Percentiles rank a stretch among this genome's conserved stretches.
Evolutionary conservation across 2,329 filamentous ascomycete genomes (phyloP).

Genomic region (Penicillium sp.): DNA sequence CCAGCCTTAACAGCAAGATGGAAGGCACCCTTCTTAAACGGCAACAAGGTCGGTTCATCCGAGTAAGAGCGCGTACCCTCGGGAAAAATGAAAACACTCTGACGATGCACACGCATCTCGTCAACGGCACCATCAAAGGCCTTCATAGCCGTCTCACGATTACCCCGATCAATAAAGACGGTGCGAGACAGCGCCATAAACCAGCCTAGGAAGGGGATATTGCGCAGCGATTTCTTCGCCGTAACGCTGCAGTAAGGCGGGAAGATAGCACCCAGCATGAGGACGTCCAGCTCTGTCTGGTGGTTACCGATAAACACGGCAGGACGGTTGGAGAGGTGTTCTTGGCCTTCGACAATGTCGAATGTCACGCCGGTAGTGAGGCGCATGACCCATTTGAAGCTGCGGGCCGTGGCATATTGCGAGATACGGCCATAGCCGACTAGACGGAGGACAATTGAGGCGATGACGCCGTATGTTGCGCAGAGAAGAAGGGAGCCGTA

Average conservation of each 20-base stretch:
- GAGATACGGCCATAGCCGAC: conserved; percentile 74
- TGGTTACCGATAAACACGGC: conserved; percentile 94
- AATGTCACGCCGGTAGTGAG: conserved; percentile 78
- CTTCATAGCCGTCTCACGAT: conserved; percentile 77
- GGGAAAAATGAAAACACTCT: conserved; percentile 62
- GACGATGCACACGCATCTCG: conserved; percentile 73
- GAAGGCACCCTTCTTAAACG: conserved; percentile 99
- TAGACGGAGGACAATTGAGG: conserved; percentile 71
- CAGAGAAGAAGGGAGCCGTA: conserved; percentile 51
- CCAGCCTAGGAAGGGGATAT: conserved; percentile 85
- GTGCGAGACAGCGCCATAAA: conserved; percentile 88
- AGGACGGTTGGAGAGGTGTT: conserved; percentile 70
- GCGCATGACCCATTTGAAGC: conserved; percentile 80
- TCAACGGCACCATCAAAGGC: conserved; percentile 83
- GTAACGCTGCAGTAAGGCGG: conserved; percentile 91
- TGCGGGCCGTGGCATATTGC: conserved; percentile 81
- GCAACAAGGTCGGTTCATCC: conserved; percentile 76
- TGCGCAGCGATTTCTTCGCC: conserved; percentile 82
- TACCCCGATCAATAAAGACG: conserved; percentile 93
- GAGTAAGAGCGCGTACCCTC: conserved; percentile 94
- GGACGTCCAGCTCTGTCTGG: conserved; percentile 92
- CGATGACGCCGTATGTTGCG: conserved; percentile 75
- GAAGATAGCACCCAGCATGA: conserved; percentile 88
- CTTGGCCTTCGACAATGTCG: conserved; percentile 67
- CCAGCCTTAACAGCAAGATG: conserved; percentile 93